Evolutionary conservation across 2,329 filamentous ascomycete species (phyloP), one percentile per base, ranked within the genome.

Genomic region (Arthrobotrys musiformis): DNA sequence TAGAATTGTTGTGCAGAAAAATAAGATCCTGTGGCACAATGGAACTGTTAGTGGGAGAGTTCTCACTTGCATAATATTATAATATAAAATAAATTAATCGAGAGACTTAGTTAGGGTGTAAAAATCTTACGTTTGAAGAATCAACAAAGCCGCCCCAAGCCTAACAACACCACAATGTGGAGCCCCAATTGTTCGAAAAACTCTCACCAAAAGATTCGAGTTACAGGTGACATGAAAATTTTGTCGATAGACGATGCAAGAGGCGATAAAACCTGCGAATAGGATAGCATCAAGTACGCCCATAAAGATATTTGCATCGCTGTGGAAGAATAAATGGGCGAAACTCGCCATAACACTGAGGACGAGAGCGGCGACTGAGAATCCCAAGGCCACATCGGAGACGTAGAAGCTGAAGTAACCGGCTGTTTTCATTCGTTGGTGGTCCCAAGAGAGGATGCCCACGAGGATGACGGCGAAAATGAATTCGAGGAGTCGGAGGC

Each of bases 401-500:
- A 26, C 37, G 11, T 72, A 52, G 30, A 50, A 48, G 1, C 28
- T 60, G 28, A 17, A 58, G 24, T 48, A 62, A 19, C 64, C 56
- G 22, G 74, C 75, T 11, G 74, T 69, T 11, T 64, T 72, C 54
- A 79, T 64, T 58, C 73, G 61, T 24, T 79, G 22, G 46, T 80
- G 78, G 61, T 79, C 77, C 68, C 79, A 81, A 22, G 78, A 63
- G 26, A 79, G 73, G 26, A 75, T 56, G 17, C 79, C 79, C 22
- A 79, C 67, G 19, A 81, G 79, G 40, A 79, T 79, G 28, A 81
- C 50, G 35, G 75, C 76, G 62, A 80, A 79, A 37, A 64, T 28
- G 8, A 79, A 70, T 60, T 81, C 78, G 37, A 81, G 54, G 61
- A 79, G 35, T n/a, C 80, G 78, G 50, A 73, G 72, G 15, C 48